Evolutionary conservation across 768 basidiomycete genomes (phyloP).

Genomic region (Harrya chromipes): DNA sequence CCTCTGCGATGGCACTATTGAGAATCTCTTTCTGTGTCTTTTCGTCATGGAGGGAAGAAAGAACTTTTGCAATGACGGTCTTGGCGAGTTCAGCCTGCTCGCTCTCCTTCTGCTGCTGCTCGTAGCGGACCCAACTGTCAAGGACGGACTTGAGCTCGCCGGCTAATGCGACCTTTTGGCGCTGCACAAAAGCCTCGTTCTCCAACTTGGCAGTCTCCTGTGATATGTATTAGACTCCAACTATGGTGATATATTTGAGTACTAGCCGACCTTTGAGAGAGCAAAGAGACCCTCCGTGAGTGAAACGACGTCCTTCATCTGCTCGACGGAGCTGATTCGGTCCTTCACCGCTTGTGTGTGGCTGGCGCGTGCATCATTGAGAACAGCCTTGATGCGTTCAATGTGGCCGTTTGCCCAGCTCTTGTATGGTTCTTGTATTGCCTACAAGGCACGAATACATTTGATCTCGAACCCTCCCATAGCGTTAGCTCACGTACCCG

Average conservation of each 20-base stretch:
- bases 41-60: conserved; percentile 79
- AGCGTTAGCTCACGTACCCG: conserved; percentile 48
- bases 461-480: neutral
- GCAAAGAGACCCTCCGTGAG: conserved; percentile 89
- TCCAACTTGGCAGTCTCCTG: conserved; percentile 94
- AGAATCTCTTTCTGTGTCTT: conserved; percentile 88
- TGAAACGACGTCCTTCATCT: conserved; percentile 94
- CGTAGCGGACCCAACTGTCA: conserved; percentile 97
- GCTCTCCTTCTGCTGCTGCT: conserved; percentile 94
- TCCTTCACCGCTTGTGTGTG: conserved; percentile 93
- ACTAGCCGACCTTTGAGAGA: conserved; percentile 72
- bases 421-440: conserved; percentile 81
- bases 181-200: conserved; percentile 83
- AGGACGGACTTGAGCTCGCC: conserved; percentile 91
- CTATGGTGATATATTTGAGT: too few species aligned
- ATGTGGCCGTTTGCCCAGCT: conserved; percentile 92
- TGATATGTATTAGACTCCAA: neutral
- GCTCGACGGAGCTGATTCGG: conserved; percentile 85
- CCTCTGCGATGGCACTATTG: conserved; percentile 72
- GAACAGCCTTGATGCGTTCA: conserved; percentile 74
- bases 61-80: conserved; percentile 84
- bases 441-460: conserved; percentile 39
- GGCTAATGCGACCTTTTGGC: conserved; percentile 84
- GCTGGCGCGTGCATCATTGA: conserved; percentile 77
- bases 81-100: conserved; percentile 92